Conservation (phyloP, 148 eudicot species). For the Nepenthes mirabilis region DNA sequence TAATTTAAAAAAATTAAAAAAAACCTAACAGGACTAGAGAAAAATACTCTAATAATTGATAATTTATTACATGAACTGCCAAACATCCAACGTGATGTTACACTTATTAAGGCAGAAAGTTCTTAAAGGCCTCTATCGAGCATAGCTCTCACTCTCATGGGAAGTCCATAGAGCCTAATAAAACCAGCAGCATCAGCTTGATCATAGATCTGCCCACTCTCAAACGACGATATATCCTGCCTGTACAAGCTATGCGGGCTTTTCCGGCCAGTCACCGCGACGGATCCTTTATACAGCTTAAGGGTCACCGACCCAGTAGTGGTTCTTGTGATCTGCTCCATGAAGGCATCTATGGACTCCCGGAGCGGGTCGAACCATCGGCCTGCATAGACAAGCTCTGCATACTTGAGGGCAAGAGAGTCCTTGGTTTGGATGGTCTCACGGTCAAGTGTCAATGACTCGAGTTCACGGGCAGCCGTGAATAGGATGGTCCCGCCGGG, state of each 20-base stretch:
- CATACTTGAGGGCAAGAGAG: conserved; percentile 63
- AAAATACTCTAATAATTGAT: too few species aligned
- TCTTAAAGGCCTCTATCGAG: conserved; percentile 30
- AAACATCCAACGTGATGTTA: too few species aligned
- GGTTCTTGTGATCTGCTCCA: conserved; percentile 60
- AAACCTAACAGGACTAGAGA: too few species aligned
- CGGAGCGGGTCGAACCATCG: conserved; percentile 89
- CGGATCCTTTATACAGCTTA: conserved; percentile 73
- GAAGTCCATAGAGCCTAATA: conserved; percentile 71
- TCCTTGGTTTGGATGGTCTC: conserved; percentile 74
- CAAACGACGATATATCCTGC: conserved; percentile 79
- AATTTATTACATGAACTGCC: too few species aligned
- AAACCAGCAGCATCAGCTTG: conserved; percentile 97
- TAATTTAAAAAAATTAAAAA: too few species aligned
- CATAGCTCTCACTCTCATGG: conserved; percentile 83
- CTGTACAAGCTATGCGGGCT: conserved; percentile 73
- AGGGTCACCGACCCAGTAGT: conserved; percentile 84
- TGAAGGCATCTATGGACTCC: conserved; percentile 68
- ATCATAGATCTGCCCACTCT: conserved; percentile 63
- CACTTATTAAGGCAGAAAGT: too few species aligned
- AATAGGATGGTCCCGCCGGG: conserved; percentile 87
- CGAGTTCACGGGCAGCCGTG: conserved; percentile 59
- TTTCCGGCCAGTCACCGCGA: conserved; percentile 40
- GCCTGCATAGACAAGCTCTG: conserved; percentile 84
- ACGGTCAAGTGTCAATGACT: conserved; percentile 76